These are phyloP conservation scores for Naegleria fowleri DNA, from an alignment of 208 protist genomes.

Conservation along the genomic window DNA sequence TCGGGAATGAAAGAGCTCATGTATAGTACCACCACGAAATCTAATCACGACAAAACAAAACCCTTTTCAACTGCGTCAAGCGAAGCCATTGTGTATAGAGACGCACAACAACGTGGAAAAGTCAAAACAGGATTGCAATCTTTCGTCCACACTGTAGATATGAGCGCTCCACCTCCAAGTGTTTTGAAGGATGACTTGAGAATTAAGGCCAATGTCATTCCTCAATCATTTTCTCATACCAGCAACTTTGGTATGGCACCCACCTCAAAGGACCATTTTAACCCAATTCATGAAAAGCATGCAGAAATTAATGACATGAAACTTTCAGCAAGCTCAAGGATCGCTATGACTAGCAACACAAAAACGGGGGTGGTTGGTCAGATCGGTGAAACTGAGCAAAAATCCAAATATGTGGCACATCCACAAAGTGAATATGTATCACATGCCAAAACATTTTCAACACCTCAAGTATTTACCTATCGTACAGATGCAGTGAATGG, in stretches of 20 bases:
- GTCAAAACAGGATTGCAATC: background rate
- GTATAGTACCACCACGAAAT: background rate
- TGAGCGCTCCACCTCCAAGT: background rate
- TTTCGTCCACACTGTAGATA: background rate
- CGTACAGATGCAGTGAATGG: background rate
- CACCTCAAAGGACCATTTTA: background rate
- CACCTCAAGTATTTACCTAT: background rate
- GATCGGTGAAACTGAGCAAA: background rate
- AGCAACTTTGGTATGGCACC: background rate
- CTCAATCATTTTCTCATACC: background rate
- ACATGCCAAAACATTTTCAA: background rate
- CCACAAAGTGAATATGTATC: background rate
- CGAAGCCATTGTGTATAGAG: background rate
- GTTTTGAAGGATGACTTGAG: background rate
- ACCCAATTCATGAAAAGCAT: background rate
- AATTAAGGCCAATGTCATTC: background rate
- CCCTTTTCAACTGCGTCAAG: background rate
- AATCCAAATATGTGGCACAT: background rate
- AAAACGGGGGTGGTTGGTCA: background rate
- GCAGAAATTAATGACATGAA: background rate
- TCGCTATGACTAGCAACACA: background rate
- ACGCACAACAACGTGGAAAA: background rate
- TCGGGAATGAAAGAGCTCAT: background rate
- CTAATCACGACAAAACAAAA: background rate
- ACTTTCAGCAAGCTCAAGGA: background rate